Evolutionary conservation across 331 rosid species (phyloP), one percentile per base, ranked within the genome.

Genomic region (Quercus tomentella): DNA sequence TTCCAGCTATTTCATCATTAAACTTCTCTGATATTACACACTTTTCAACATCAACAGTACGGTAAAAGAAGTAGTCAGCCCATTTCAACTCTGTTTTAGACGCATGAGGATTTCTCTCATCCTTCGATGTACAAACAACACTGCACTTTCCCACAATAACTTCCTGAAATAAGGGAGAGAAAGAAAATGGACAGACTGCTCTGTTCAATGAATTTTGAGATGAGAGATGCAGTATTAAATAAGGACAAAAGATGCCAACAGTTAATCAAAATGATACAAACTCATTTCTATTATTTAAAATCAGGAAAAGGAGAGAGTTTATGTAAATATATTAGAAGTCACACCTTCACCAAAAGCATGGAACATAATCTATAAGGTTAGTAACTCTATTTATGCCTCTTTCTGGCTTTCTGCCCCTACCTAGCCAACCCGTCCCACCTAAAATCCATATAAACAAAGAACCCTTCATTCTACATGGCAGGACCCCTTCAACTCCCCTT

Each of bases 61-160:
- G 60, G 56, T 43, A 80, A 84, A 86, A 93, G 79, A 84, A 17
- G 82, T 77, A 93, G 62, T 87, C 80, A 35, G 91, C 89, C 68
- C 1, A 76, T 49, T 73, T 58, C 72, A 89, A 51, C 77, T 91
- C 89, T 16, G 23, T 75, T 73, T 83, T 75, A 52, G 93, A 83
- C 28, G 92, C 82, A 49, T 73, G 85, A 70, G 82, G 78, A 88
- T 89, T 93, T 80, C 92, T 87, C 58, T 15, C 21, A 79, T 91
- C 97, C 78, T 78, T 82, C 68, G 89, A 84, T 41, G 84, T 82
- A 90, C 94, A 93, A 56, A 91, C 76, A 55, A 93, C 88, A 58
- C 25, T 84, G 89, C 93, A 91, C 75, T 89, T 93, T 81, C 85
- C 82, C 60, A 79, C 31, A 79, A 93, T 72, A 54, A 82, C 72